Evolutionary conservation across 495 filamentous ascomycete genomes (phyloP), one percentile per base, ranked within the genome.

Genomic region (Glarea lozoyensis): DNA sequence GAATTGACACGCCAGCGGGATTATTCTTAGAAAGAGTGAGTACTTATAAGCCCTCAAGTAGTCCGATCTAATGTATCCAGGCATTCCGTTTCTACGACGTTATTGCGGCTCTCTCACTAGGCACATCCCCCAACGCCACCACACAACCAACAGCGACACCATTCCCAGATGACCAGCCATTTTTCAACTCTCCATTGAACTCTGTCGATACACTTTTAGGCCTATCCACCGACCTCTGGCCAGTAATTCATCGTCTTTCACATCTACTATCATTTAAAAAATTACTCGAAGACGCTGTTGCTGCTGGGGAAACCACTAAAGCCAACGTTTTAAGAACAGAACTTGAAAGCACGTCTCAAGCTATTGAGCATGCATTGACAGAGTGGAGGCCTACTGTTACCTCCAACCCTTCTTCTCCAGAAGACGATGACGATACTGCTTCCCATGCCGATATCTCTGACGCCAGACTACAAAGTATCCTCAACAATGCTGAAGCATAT

Each of bases 61-160:
- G 5, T 21, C 19, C 10, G 17, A 6, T 6, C 23, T 44, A 17
- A 47, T 16, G 30, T 4, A 39, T 37, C 4, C 31, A 78, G 72
- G 75, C 75, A 2, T 81, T 81, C 43, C 67, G 75, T 4, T 81
- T 78, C 49, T 81, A 79, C 58, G 76, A 81, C 52, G 76, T 81
- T 12, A 76, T 79, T 15, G 67, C 75, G 7, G 76, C 76, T 5
- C 60, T 81, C 32, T 81, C 76, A n/a, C 66, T 78, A 31, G 76
- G 75, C 43, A 73, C 73, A 6, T 57, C 74, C 6, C 75, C 76
- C 2, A 62, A 77, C 36, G 72, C 69, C 9, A 65, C 61, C 2
- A 69, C 73, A 10, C 72, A 72, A 23, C 44, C 53, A 13, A 51
- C 32, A 18, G 22, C 53, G 0, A 20, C 23, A 5, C 49, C 49